Evolutionary conservation across 2,329 filamentous ascomycete genomes (phyloP), one percentile per base, ranked within the genome.

Genomic region (Cryoendolithus antarcticus): DNA sequence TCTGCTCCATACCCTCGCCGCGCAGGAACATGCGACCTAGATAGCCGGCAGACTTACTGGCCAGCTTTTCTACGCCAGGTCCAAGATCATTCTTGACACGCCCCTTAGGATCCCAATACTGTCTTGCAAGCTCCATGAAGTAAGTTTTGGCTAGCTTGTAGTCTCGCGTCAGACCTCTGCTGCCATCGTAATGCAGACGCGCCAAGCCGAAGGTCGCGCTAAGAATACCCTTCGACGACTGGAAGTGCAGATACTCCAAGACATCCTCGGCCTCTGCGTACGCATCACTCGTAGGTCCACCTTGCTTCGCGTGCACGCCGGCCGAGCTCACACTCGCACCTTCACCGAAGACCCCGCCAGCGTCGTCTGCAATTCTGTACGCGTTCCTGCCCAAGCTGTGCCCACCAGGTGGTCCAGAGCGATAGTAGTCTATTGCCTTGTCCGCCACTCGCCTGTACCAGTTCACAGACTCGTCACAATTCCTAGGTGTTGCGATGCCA

Each of bases 361-460:
- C 69, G 35, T 95, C 86, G 54, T 98, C 93, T 3, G 86, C 84
- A 52, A 95, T 82, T 41, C 85, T 77, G 64, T 84, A 93, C 5
- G 81, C 76, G 55, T 95, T 82, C 24, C 75, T 73, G 2, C 80
- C 70, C 69, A 93, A 80, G 27, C 74, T 70, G 62, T 82, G 79
- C 4, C 91, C 91, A 8, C 89, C 89, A 0, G 91, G 89, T 1
- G 91, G 89, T 0, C 91, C 93, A 4, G 86, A 86, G 34, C 85
- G 77, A 59, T 86, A 85, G 74, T 86, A 95, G 6, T 70, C 67
- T 43, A 98, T 84, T 6, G 86, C 86, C 64, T 94, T 94, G 61
- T 95, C 86, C 3, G 93, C 91, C 1, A 93, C 91, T 38, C 75
- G 74, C 62, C 91, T 93, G 68, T 98, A 98, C 65, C 89, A 93